These are phyloP conservation scores for Aspergillus sp. DNA, from an alignment of 2,329 filamentous ascomycete genomes.

Conservation along the genomic window DNA sequence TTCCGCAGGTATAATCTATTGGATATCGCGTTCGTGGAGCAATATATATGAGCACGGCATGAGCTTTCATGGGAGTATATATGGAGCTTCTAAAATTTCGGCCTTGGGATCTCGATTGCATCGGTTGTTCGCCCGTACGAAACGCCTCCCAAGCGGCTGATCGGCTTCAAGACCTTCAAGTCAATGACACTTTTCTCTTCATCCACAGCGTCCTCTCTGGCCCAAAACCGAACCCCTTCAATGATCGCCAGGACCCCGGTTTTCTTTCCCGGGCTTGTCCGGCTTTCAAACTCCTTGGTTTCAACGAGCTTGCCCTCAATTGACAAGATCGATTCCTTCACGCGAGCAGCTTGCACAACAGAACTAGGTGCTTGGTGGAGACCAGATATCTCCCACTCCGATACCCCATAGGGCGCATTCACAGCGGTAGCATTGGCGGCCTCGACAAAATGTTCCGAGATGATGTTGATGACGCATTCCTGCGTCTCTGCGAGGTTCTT, in stretches of 20 bases:
- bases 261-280: conserved; percentile 71
- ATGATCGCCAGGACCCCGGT: conserved; percentile 75
- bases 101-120: conserved; percentile 68
- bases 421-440: conserved; percentile 82
- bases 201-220: conserved; percentile 83
- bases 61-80: background rate
- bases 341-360: conserved; percentile 71
- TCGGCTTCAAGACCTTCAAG: conserved; percentile 73
- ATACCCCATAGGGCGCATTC: conserved; percentile 75
- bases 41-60: background rate
- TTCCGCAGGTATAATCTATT: background rate
- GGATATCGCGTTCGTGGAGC: background rate
- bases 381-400: conserved; percentile 80
- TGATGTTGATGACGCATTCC: conserved; percentile 87
- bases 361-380: conserved; percentile 70
- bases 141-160: conserved; percentile 82
- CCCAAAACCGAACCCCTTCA: conserved; percentile 88
- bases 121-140: conserved; percentile 75
- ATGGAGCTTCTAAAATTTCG: conserved; percentile 27
- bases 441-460: conserved; percentile 82
- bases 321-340: conserved; percentile 80
- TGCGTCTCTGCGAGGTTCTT: conserved; percentile 71
- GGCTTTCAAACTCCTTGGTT: conserved; percentile 76
- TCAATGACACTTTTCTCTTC: conserved; percentile 75
- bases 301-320: conserved; percentile 80